Conservation (phyloP, 306 rosid species). For the Abrus pulchellus region DNA sequence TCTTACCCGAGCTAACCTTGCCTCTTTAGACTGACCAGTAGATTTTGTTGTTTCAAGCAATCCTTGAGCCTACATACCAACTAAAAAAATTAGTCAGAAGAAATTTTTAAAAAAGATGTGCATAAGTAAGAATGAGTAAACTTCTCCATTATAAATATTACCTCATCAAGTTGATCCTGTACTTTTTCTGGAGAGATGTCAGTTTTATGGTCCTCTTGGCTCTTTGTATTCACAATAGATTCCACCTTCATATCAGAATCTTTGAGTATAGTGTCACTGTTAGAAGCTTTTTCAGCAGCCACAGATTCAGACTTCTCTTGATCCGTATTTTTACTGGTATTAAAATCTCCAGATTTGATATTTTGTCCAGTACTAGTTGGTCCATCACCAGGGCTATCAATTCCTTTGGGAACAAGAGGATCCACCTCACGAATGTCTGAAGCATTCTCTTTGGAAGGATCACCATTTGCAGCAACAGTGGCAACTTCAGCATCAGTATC, state of each 20-base stretch:
- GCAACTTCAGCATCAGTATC: constrained; percentile 56
- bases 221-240: constrained; percentile 53
- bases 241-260: constrained; percentile 59
- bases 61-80: constrained; percentile 90
- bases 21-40: constrained; percentile 97
- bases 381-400: constrained; percentile 55
- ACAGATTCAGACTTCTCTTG: constrained; percentile 62
- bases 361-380: constrained; percentile 55
- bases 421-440: constrained; percentile 60
- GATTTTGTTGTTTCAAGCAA: constrained; percentile 87
- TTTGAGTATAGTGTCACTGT: constrained; percentile 52
- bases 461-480: constrained; percentile 57
- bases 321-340: constrained; percentile 53
- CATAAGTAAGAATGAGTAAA: constrained; percentile 13
- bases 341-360: constrained; percentile 54
- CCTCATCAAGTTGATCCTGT: constrained; percentile 96
- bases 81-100: constrained; percentile 71
- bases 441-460: constrained; percentile 57
- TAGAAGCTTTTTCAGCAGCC: constrained; percentile 50
- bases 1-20: constrained; percentile 98
- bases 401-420: constrained; percentile 54
- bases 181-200: constrained; percentile 64
- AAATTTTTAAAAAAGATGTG: constrained; percentile 38
- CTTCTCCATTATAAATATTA: constrained; percentile 54
- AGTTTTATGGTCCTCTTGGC: constrained; percentile 63